Evolutionary conservation across 2,329 filamentous ascomycete species (phyloP), one percentile per base, ranked within the genome.

Genomic region (Juglanconis sp.): DNA sequence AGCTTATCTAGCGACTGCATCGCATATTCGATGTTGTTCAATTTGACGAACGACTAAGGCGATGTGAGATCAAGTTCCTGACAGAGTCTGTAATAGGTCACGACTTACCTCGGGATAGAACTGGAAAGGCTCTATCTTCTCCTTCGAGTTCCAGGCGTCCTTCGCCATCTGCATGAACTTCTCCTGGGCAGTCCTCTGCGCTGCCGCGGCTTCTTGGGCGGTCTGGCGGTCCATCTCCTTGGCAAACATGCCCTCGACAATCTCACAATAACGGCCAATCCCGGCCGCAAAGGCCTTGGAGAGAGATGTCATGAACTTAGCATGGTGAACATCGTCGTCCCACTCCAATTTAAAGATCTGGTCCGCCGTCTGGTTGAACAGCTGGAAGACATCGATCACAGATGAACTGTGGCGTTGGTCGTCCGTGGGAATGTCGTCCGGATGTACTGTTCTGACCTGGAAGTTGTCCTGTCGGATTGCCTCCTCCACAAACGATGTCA

Each of bases 11-110:
- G 82, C 70, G 96, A 91, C 59, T 92, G 85, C 76, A 96, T 92
- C 5, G 93, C 94, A 74, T 92, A 98, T 75, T 97, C 94, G 65
- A 99, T 88, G 70, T 99, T 96, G 80, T 99, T 99, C 67, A 99
- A 84, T 75, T 98, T 99, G 64, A 99, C 92, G 68, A 99, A 90
- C 5, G 93, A 97, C 91, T 96, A 47, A 9, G 38, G 49, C 50
- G 5, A 13, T 56, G 65, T 77, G 69, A 77, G 73, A 62, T 63
- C 53, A 47, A 55, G 48, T 15, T 59, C 17, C 61, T 53, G 38
- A 57, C 11, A 47, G 34, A 46, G 9, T 10, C 15, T 32, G 30
- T 51, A 9, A 31, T 2, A 30, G 32, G 9, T 67, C 66, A 64
- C 56, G 48, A 73, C 81, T 75, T 78, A 93, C 91, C 85, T 96